These are phyloP conservation scores for Pseudogymnoascus sp. DNA, from an alignment of 2,329 filamentous ascomycete genomes.

Conservation along the genomic window DNA sequence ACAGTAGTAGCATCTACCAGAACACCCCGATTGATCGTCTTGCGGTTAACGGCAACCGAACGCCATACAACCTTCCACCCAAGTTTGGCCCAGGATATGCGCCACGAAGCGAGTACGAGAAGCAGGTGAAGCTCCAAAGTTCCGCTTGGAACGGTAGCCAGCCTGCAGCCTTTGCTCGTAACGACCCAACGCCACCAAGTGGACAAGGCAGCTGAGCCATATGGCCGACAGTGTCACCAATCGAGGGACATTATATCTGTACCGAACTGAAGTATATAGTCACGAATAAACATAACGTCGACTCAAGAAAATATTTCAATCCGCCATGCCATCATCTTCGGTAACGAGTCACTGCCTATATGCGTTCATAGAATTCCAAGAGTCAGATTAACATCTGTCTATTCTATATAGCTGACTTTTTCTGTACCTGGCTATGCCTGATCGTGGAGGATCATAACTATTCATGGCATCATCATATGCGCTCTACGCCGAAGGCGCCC, in stretches of 20 bases:
- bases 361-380: background rate
- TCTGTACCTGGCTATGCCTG: slow-evolving; percentile 18
- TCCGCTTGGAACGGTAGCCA: slow-evolving; percentile 23
- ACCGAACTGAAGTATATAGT: background rate
- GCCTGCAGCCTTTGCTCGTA: slow-evolving; percentile 18
- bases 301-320: background rate
- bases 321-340: background rate
- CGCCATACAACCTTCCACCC: background rate
- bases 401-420: slow-evolving; percentile 9
- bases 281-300: slow-evolving; percentile 3
- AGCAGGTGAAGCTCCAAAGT: slow-evolving; percentile 24
- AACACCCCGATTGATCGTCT: slow-evolving; percentile 33
- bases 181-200: slow-evolving; percentile 39
- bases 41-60: background rate
- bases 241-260: background rate
- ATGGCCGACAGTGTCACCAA: background rate
- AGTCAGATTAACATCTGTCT: background rate
- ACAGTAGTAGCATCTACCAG: slow-evolving; percentile 43
- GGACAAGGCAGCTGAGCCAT: slow-evolving; percentile 37
- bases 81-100: slow-evolving; percentile 13
- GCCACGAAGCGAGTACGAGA: slow-evolving; percentile 22
- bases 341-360: background rate
- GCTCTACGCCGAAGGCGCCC: slow-evolving; percentile 15
- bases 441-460: slow-evolving; percentile 30
- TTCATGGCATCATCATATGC: slow-evolving; percentile 10